Conservation (phyloP, 2,329 filamentous ascomycete species). For the Falciphora oryzae region DNA sequence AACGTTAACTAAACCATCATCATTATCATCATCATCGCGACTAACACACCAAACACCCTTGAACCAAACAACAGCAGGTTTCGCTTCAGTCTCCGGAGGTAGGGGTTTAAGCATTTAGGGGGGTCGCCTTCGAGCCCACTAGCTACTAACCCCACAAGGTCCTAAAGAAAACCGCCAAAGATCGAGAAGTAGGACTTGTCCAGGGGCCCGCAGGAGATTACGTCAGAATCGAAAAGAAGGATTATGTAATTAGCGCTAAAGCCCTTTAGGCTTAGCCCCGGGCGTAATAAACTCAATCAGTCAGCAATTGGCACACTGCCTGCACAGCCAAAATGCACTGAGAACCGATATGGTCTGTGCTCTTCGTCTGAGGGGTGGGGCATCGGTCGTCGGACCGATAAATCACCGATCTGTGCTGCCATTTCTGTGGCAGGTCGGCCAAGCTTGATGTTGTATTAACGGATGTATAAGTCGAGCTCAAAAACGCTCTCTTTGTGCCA, state of each 20-base stretch:
- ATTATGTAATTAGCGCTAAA: background rate
- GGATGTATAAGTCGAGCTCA: too few species aligned
- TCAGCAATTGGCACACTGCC: background rate
- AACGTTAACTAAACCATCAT: too few species aligned
- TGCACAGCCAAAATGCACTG: background rate
- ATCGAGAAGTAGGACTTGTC: background rate
- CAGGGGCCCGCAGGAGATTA: background rate
- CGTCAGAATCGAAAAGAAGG: background rate
- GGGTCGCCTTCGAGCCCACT: too few species aligned
- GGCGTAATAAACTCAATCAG: background rate
- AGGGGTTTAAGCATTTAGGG: too few species aligned
- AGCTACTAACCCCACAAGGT: too few species aligned
- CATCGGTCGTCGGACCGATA: constrained; percentile 1
- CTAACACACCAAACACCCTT: too few species aligned
- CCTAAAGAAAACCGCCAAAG: too few species aligned
- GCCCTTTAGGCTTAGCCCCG: background rate
- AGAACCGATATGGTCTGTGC: background rate
- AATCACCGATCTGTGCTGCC: background rate
- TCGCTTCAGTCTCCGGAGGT: too few species aligned
- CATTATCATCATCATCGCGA: too few species aligned
- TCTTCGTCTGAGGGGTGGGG: background rate
- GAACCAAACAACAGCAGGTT: too few species aligned
- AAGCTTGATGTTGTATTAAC: too few species aligned
- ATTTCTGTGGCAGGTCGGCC: too few species aligned
- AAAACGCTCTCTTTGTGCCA: background rate